A percentile compares a stretch with the other conserved stretches of the same genome.
Conservation (phyloP, 2,329 filamentous ascomycete genomes). For the Fusarium papillatum region DNA sequence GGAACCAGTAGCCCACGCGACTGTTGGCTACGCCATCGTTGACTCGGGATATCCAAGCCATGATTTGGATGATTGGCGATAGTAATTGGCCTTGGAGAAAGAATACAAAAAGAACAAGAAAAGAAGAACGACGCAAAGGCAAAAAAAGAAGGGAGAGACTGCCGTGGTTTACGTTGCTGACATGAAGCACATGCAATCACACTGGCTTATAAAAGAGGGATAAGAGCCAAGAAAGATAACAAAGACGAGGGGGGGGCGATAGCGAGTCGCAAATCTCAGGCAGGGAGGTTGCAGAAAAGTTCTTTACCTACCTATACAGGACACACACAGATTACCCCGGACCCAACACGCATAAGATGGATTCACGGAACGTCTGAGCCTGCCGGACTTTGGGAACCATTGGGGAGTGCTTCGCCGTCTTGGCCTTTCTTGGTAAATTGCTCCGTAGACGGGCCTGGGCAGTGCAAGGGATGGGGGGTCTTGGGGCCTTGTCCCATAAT, state of each 20-base stretch:
- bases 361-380: constrained; percentile 1
- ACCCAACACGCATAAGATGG: neutral
- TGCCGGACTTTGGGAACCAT: constrained; percentile 1
- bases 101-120: neutral
- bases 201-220: neutral
- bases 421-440: constrained; percentile 5
- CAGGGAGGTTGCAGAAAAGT: constrained; percentile 3
- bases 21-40: constrained; percentile 74
- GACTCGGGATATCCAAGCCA: constrained; percentile 63
- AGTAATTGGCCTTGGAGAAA: neutral
- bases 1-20: constrained; percentile 79
- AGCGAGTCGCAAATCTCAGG: neutral
- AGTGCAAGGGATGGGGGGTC: neutral
- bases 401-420: neutral
- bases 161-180: neutral
- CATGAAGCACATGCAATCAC: neutral
- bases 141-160: neutral
- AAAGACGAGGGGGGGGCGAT: neutral
- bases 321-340: neutral
- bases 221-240: neutral
- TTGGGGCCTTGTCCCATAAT: neutral
- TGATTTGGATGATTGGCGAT: constrained; percentile 38
- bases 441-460: neutral
- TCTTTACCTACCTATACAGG: neutral
- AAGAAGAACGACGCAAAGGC: neutral